Conservation (phyloP, 805 yeast species). For the Hermanozyma aechmeae region DNA sequence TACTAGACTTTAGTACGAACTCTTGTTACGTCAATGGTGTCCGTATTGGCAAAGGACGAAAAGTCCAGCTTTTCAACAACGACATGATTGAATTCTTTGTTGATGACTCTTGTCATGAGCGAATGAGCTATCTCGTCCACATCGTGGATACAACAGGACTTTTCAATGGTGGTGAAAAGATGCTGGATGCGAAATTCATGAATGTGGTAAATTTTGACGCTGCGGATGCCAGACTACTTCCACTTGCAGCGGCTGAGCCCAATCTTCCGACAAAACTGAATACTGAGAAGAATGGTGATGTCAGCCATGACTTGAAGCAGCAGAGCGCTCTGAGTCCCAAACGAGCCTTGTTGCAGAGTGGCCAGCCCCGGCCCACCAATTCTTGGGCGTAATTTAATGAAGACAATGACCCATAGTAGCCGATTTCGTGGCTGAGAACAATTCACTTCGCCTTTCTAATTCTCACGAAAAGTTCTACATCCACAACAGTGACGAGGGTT, state of each 20-base stretch:
- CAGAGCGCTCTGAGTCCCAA: slow-evolving; percentile 12
- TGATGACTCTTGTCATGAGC: slow-evolving; percentile 45
- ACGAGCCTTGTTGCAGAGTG: slow-evolving; percentile 19
- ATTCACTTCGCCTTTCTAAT: too few relatives aligned
- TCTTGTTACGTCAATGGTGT: slow-evolving; percentile 62
- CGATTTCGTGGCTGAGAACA: not conserved
- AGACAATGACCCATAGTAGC: not conserved
- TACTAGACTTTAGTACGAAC: slow-evolving; percentile 72
- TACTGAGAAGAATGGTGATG: not conserved
- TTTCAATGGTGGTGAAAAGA: slow-evolving; percentile 39
- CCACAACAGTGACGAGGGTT: not conserved
- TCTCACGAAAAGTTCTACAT: not conserved
- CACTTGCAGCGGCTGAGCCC: slow-evolving; percentile 11
- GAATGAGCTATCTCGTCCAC: slow-evolving; percentile 43
- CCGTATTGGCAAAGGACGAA: slow-evolving; percentile 52
- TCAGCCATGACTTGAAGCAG: slow-evolving; percentile 1
- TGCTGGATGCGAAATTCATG: slow-evolving; percentile 9
- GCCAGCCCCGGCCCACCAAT: slow-evolving; percentile 16
- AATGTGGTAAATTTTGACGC: slow-evolving; percentile 17
- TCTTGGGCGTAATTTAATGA: slow-evolving; percentile 11
- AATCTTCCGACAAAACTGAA: not conserved
- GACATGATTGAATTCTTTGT: slow-evolving; percentile 60
- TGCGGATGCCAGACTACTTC: slow-evolving; percentile 19
- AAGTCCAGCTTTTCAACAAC: slow-evolving; percentile 51
- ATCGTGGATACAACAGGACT: slow-evolving; percentile 58